A percentile compares a stretch with the other conserved stretches of the same genome.
Evolutionary conservation across 768 basidiomycete genomes (phyloP).

Genomic region (Boletus rubroflammeus): DNA sequence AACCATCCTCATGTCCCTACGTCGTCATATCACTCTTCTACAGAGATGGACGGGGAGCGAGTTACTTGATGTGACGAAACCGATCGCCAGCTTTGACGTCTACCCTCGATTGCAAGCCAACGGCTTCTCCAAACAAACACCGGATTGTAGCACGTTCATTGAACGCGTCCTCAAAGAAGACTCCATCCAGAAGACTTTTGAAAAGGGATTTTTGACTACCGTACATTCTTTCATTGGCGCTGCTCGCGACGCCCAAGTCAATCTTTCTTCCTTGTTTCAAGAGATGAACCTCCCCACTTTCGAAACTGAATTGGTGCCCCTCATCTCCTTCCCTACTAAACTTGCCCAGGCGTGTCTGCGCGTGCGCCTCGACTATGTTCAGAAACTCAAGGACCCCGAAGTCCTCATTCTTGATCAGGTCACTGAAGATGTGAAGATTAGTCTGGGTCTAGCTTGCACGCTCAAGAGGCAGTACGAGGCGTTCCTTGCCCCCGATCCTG

Average conservation of each 20-base stretch:
- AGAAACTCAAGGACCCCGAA: conserved; percentile 84
- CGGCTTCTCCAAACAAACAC: conserved; percentile 40
- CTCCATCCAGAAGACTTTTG: conserved; percentile 91
- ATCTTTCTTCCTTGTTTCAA: conserved; percentile 68
- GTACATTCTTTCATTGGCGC: conserved; percentile 81
- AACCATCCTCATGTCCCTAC: conserved; percentile 82
- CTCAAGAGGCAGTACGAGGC: conserved; percentile 92
- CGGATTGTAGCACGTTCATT: conserved; percentile 82
- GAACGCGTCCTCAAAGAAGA: conserved; percentile 95
- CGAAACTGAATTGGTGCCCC: conserved; percentile 80
- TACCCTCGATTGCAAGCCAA: conserved; percentile 29
- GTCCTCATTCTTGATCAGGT: conserved; percentile 91
- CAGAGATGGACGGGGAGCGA: conserved; percentile 94
- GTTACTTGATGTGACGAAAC: conserved; percentile 82
- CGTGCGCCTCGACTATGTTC: conserved; percentile 84
- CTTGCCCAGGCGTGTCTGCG: conserved; percentile 90
- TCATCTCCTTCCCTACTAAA: conserved; percentile 95
- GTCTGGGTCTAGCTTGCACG: conserved; percentile 89
- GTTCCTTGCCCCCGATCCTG: conserved; percentile 83
- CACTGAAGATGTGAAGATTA: conserved; percentile 87
- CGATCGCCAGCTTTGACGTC: conserved; percentile 62
- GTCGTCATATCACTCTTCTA: conserved; percentile 73
- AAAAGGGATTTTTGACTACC: conserved; percentile 84
- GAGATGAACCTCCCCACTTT: conserved; percentile 92
- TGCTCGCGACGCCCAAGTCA: conserved; percentile 84